Base-by-base conservation (phyloP, 2,329 filamentous ascomycete genomes). In the Trichoderma sp. region DNA sequence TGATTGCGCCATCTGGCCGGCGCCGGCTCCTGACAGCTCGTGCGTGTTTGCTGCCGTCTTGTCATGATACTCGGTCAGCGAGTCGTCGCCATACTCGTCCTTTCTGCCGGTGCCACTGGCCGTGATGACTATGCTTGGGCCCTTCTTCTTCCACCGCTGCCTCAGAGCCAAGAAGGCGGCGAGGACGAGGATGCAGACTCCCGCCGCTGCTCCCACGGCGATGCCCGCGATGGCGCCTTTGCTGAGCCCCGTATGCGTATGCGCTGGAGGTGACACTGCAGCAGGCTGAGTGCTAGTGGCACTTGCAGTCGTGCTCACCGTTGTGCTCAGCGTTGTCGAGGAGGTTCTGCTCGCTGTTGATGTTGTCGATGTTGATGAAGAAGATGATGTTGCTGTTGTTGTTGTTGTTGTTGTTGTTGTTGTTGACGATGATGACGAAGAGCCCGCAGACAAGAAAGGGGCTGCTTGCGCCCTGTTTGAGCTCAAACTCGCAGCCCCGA, bases 401-500 rank as follows among this genome's bases (percentile, higher is more conserved):
- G 43, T 47, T 20, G 43, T 50, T 50, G 50, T 58, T 26, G 68
- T 26, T 26, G 39, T 4, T 50, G 63, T 47, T 5, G 43, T 47
- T 20, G 43, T 50, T 50, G 50, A 47, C n/a, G 68, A n/a, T 26
- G 68, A 55, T 7, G 50, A n/a, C 4, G 50, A 50, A 12, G 55
- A 23, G 4, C 43, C 39, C 6, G 32, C 8, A 5, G 57, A 62
- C 26, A 70, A 34, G 23, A 72, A 72, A 17, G 67, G 58, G 15
- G 66, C 71, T 36, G 68, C 68, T 32, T 62, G 62, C 5, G 32
- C 20, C 34, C 20, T 50, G 32, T 64, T 65, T 6, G 36, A 20
- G 64, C 76, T 80, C 67, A 82, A 72, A 30, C 62, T 73, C 3
- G 78, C 80, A 11, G 73, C 72, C 23, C 76, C 71, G 47, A 80